Base-by-base conservation (phyloP, 306 rosid species). In the Rosa persica region DNA sequence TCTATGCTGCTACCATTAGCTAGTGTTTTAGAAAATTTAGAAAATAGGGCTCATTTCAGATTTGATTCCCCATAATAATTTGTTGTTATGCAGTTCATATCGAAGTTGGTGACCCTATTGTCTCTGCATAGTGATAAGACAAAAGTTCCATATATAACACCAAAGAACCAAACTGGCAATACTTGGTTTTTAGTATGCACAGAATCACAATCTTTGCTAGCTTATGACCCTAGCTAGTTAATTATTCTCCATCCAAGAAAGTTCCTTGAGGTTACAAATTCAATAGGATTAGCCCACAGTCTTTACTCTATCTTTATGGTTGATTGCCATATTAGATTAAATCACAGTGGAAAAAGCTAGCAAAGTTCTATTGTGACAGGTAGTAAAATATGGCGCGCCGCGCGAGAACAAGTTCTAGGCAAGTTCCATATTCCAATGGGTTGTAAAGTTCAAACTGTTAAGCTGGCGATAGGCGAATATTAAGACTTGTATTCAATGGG, bases 401-500 rank as follows among this genome's bases (percentile, higher is more conserved):
- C 23, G 60, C 52, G 79, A 80, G 81, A 67, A 79, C 82, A 71
- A 40, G 65, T 79, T 87, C 86, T 54, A 25, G 67, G 79, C 85
- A 81, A 67, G 65, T 86, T 87, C 87, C 85, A 1, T 8, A 46
- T 62, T 73, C 43, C 67, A 38, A 20, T 66, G 79, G 78, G 88
- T 81, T 86, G 90, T 80, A 87, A 87, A 87, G 93, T 88, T 79
- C 73, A 79, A 73, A 85, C 75, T 78, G 67, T 79, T 81, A 77
- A 67, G 81, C 81, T 81, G 85, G 83, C 85, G 52, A 23, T 17
- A 42, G 27, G 19, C 42, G 60, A 74, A 36, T 9, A 40, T 15
- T 9, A 54, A n/a, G 39, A 60, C 19, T 23, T 17, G 67, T 25
- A 27, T 42, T 11, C 74, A 4, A 54, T 23, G 40, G 40, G 57